Percentiles rank a stretch among this genome's conserved stretches.
phyloP scores from a whole-genome alignment of 371 early-diverging fungal species.

The Mucor sp. region DNA sequence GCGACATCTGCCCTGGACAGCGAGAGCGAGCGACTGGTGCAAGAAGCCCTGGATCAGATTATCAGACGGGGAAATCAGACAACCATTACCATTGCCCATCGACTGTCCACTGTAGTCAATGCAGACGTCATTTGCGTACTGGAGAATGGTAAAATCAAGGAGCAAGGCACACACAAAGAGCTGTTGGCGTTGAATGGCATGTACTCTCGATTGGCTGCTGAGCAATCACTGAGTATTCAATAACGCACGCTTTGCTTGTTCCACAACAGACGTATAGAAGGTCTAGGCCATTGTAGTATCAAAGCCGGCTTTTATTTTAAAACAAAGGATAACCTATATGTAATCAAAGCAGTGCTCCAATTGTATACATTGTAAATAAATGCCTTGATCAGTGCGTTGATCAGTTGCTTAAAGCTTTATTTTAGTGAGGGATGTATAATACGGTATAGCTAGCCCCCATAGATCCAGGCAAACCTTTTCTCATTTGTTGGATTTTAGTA shows the following conservation, averaged over 20 bases:
- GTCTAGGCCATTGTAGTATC: neutral
- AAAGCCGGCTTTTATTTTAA: neutral
- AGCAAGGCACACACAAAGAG: constrained; percentile 82
- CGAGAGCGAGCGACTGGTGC: constrained; percentile 86
- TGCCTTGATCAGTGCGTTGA: neutral
- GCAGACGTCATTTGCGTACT: constrained; percentile 79
- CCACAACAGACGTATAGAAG: neutral
- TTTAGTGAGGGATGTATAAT: neutral
- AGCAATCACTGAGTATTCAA: constrained; percentile 23
- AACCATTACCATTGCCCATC: constrained; percentile 72
- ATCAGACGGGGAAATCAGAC: constrained; percentile 57
- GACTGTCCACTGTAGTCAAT: constrained; percentile 73
- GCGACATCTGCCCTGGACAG: constrained; percentile 94
- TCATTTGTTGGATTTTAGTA: neutral
- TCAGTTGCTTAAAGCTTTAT: too few species aligned
- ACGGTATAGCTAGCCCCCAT: too few species aligned
- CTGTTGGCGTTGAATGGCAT: constrained; percentile 46
- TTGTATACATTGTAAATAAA: neutral
- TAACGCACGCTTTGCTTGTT: neutral
- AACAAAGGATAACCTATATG: neutral
- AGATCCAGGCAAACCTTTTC: too few species aligned
- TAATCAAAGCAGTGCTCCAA: neutral
- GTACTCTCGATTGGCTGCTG: constrained; percentile 32
- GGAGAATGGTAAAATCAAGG: constrained; percentile 74
- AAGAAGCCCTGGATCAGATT: constrained; percentile 81